Evolutionary conservation across 345 rosid species (phyloP).

Genomic region (Triadica sebifera): DNA sequence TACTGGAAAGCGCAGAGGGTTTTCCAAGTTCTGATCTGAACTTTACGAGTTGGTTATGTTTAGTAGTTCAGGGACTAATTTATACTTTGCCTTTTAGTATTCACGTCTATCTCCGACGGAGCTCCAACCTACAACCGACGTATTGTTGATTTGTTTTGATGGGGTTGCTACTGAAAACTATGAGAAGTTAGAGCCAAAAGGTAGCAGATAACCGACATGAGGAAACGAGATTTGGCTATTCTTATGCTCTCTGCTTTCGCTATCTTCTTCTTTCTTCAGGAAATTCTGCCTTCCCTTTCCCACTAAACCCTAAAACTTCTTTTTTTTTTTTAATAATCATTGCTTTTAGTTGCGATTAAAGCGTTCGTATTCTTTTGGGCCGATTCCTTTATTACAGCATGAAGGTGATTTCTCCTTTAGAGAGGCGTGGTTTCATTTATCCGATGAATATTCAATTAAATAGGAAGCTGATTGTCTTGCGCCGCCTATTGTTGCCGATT

Average conservation of each 20-base stretch:
- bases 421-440: constrained; percentile 89
- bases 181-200: too few species aligned
- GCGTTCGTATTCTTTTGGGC: neutral
- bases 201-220: constrained; percentile 41
- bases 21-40: too few species aligned
- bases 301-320: neutral
- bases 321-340: neutral
- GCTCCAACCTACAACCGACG: too few species aligned
- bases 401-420: constrained; percentile 96
- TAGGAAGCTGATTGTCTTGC: constrained; percentile 91
- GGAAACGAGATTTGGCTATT: constrained; percentile 94
- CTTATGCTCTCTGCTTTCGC: constrained; percentile 96
- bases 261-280: constrained; percentile 99
- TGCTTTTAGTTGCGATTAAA: neutral
- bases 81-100: too few species aligned
- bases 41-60: too few species aligned
- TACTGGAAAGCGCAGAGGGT: too few species aligned
- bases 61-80: too few species aligned
- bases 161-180: constrained; percentile 17
- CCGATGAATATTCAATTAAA: constrained; percentile 81
- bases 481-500: constrained; percentile 85
- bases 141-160: too few species aligned
- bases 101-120: too few species aligned
- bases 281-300: constrained; percentile 9
- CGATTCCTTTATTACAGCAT: constrained; percentile 42